Evolutionary conservation across 306 rosid species (phyloP), one percentile per base, ranked within the genome.

Genomic region (Vigna hirtella): DNA sequence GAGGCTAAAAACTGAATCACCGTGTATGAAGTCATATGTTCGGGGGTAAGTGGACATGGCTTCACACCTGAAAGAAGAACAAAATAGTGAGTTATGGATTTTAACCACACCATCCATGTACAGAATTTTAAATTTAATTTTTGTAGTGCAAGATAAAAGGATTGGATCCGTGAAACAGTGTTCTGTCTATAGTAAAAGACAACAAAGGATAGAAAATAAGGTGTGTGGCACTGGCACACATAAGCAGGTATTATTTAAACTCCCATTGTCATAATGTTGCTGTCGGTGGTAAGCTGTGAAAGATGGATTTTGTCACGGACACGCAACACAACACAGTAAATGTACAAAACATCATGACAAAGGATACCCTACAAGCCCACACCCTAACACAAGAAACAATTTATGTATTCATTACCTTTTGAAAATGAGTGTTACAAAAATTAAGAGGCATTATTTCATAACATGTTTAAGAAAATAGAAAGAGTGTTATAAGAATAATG

Each of bases 21-120:
- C 96, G 66, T 95, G 99, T 66, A 95, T 88, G 86, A 95, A 95
- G 85, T 95, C 99, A 42, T 95, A 91, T 14, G 98, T 89, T 85
- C 96, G 77, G 16, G 99, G 97, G 62, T 93, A 95, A n/a, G 97
- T 93, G 24, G 99, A 93, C 97, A 93, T 91, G 50, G 99, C 97
- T 85, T 95, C 99, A 72, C 99, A 91, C 97, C 97, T 94, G 76
- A 56, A 11, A 82, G 7, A 42, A 75, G 72, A 80, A 48, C 76
- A 78, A 26, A 50, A 15, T 47, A n/a, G 77, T 66, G 45, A 70
- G 77, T 20, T 34, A n/a, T 74, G 34, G 64, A 28, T 66, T 49
- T 40, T 28, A 80, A 67, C 73, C 15, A 38, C 7, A 59, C 51
- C 73, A 80, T 73, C 76, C 18, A 18, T 18, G 9, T 32, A 32